Evolutionary conservation across 371 early-diverging fungal genomes (phyloP).

Genomic region (Lichtheimia ramosa): DNA sequence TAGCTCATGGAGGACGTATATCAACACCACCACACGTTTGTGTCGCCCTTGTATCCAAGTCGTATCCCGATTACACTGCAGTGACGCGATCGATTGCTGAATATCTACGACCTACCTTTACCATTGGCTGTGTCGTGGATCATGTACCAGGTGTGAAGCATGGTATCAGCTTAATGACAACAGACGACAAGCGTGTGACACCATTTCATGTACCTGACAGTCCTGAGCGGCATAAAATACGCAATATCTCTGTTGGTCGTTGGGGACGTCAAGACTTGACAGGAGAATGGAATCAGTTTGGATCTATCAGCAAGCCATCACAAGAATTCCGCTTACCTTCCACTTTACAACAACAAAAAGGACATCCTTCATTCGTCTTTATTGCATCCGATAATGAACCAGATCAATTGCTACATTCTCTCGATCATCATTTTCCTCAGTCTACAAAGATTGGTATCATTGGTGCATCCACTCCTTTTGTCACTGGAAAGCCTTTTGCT

Average conservation of each 20-base stretch:
- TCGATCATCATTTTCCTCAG: conserved; percentile 53
- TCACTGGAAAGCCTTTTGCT: conserved; percentile 64
- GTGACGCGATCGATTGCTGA: conserved; percentile 10
- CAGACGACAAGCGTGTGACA: conserved; percentile 31
- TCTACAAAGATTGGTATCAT: conserved; percentile 62
- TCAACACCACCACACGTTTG: conserved; percentile 28
- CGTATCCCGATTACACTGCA: conserved; percentile 31
- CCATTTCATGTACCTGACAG: conserved; percentile 30
- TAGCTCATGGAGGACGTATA: conserved; percentile 17
- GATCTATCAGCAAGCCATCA: conserved; percentile 34
- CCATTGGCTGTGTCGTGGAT: conserved; percentile 55
- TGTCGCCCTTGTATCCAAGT: conserved; percentile 42
- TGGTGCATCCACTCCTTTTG: conserved; percentile 70
- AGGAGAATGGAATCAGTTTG: conserved; percentile 50
- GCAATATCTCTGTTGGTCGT: conserved; percentile 54
- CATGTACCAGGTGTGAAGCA: conserved; percentile 49
- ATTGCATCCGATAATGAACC: conserved; percentile 67
- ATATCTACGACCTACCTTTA: conserved; percentile 14
- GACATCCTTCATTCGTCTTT: conserved; percentile 41
- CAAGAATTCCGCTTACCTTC: conserved; percentile 26
- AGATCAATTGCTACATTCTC: conserved; percentile 54
- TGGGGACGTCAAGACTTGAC: conserved; percentile 58
- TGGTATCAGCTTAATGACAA: conserved; percentile 46
- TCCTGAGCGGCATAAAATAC: conserved; percentile 41
- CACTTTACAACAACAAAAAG: conserved; percentile 15